Base-by-base conservation (phyloP, 306 rosid genomes). In the Cucurbita argyrosperma region DNA sequence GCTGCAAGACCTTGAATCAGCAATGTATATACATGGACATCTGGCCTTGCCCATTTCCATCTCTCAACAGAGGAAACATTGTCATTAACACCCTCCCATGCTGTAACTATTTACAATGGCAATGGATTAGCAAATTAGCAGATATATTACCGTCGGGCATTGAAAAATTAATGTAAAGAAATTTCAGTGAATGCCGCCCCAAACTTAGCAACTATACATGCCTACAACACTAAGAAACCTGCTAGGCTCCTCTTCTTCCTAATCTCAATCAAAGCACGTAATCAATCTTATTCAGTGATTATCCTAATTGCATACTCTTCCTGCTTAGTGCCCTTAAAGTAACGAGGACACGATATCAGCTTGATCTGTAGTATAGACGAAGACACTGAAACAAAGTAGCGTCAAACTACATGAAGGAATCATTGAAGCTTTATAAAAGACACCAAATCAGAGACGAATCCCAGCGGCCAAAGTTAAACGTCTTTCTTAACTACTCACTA, bases 41-140 rank as follows among this genome's bases (percentile, higher is more conserved):
- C 90, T 12, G 96, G 97, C 85, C 81, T 87, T 6, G 95, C 82
- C 99, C 99, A 94, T 85, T 76, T 82, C 99, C 97, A 94, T 77
- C 83, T 81, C 85, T 85, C 90, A 76, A 72, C 77, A 76, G 78
- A 42, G 63, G 90, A 40, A 30, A 80, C 90, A 71, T 62, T 83
- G 73, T 83, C 84, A 68, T 67, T 45, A 40, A 76, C 83, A 85
- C 79, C 92, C 90, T 77, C 26, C 78, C 79, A 12, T 66, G 73
- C 54, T 46, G 37, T 76, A 43, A 71, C 76, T 26, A 76, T 52
- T 53, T 65, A 59, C 21, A 76, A 69, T 43, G 47, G 50, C 37
- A 69, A 71, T 16, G 65, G 39, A 40, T 30, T 52, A 37, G 49
- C 8, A 71, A 71, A 71, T 1, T 16, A 35, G n/a, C 50, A 53